Conservation (phyloP, 495 filamentous ascomycete genomes). For the Pseudomonodictys pantanalensis region DNA sequence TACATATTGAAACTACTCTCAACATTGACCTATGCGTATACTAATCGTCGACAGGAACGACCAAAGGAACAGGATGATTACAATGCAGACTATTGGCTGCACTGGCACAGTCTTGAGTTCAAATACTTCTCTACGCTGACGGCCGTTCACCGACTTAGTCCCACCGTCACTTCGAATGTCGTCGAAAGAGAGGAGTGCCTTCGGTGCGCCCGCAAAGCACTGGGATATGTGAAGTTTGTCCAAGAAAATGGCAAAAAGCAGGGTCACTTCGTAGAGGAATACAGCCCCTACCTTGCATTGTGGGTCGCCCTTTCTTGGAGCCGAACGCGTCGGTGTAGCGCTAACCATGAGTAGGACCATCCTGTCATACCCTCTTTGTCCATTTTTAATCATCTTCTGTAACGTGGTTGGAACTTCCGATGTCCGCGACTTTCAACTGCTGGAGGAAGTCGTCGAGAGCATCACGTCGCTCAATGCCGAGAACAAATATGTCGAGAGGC, state of each 20-base stretch:
- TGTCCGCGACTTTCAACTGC: slow-evolving; percentile 1
- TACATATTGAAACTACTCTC: background rate
- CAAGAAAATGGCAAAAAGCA: background rate
- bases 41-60: background rate
- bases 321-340: background rate
- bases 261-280: slow-evolving; percentile 4
- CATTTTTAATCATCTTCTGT: slow-evolving; percentile 18
- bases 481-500: background rate
- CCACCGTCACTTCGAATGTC: slow-evolving; percentile 1
- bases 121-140: slow-evolving; percentile 13
- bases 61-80: background rate
- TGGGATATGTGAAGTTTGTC: background rate
- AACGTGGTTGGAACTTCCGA: slow-evolving; percentile 18
- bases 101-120: slow-evolving; percentile 11
- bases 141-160: slow-evolving; percentile 7
- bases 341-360: slow-evolving; percentile 3
- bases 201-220: slow-evolving; percentile 6
- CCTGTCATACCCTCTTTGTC: slow-evolving; percentile 9
- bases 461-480: background rate
- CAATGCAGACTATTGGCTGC: background rate
- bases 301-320: background rate
- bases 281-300: slow-evolving; percentile 10
- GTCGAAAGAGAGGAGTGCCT: slow-evolving; percentile 12
- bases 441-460: background rate
- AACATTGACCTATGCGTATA: background rate